A percentile compares a stretch with the other conserved stretches of the same genome.
Evolutionary conservation across 1,139 yeast species (phyloP).

Genomic region (Arxiozyma telluris): DNA sequence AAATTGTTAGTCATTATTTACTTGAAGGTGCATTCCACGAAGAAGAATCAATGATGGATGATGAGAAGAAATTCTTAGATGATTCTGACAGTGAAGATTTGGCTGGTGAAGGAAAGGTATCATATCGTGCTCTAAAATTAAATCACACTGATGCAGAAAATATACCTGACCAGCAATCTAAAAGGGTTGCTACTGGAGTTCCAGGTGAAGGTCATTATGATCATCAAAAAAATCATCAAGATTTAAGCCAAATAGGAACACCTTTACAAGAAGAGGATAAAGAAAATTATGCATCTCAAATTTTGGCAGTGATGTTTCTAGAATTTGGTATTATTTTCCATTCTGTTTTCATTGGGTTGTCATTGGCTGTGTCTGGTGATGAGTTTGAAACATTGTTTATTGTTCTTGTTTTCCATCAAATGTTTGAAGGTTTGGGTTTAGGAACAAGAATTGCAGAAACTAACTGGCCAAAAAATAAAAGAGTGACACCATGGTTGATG

Average conservation of each 20-base stretch:
- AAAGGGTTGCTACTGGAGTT: constrained; percentile 5
- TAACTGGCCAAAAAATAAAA: constrained; percentile 43
- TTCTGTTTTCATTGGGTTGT: constrained; percentile 68
- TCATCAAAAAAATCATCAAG: constrained; percentile 47
- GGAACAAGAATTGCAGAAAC: constrained; percentile 78
- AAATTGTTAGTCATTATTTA: constrained; percentile 35
- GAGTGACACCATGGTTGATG: constrained; percentile 50
- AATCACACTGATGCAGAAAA: background rate
- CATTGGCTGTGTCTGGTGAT: constrained; percentile 65
- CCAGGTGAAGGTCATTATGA: constrained; percentile 36
- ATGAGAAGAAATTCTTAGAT: background rate
- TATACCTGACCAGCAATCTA: background rate
- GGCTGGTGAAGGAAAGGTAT: background rate
- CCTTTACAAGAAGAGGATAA: constrained; percentile 23
- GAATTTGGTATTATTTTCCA: constrained; percentile 80
- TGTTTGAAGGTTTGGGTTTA: constrained; percentile 87
- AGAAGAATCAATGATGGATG: constrained; percentile 11
- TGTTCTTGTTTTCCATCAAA: constrained; percentile 82
- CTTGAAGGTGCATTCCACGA: constrained; percentile 30
- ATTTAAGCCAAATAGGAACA: constrained; percentile 32
- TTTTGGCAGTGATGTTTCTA: constrained; percentile 50
- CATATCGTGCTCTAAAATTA: background rate
- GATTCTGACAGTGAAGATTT: constrained; percentile 5
- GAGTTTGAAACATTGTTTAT: constrained; percentile 70
- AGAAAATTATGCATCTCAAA: constrained; percentile 30